These are phyloP conservation scores for Clitopilus hobsonii DNA, from an alignment of 768 basidiomycete genomes.

Conservation along the genomic window DNA sequence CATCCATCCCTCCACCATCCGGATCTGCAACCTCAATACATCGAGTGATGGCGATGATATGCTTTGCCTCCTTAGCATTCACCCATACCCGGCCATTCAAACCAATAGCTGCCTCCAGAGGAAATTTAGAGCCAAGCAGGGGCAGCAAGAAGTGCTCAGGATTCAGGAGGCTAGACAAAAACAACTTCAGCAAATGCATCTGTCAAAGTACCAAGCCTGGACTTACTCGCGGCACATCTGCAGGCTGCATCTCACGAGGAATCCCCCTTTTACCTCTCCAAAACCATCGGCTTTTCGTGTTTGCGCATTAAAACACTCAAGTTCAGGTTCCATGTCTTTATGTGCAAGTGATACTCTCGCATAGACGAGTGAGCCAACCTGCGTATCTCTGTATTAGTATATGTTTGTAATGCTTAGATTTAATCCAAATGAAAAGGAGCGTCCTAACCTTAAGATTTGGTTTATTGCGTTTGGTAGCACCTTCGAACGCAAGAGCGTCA, in stretches of 20 bases:
- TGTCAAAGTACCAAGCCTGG: background rate
- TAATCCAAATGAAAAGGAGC: background rate
- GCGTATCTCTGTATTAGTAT: background rate
- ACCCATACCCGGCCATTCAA: conserved; percentile 94
- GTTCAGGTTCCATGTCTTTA: conserved; percentile 97
- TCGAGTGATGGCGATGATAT: conserved; percentile 70
- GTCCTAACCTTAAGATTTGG: conserved; percentile 83
- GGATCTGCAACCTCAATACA: conserved; percentile 83
- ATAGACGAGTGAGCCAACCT: conserved; percentile 91
- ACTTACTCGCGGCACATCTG: conserved; percentile 83
- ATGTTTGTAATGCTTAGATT: background rate
- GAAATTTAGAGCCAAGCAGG: conserved; percentile 73
- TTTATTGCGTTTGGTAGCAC: conserved; percentile 90
- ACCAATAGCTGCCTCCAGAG: conserved; percentile 85
- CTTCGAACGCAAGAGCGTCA: conserved; percentile 92
- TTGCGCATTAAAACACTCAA: conserved; percentile 94
- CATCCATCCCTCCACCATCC: conserved; percentile 62
- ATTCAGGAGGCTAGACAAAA: conserved; percentile 59
- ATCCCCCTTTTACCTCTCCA: conserved; percentile 89
- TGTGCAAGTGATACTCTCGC: conserved; percentile 91
- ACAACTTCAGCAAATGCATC: background rate
- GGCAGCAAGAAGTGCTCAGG: conserved; percentile 81
- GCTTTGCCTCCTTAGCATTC: conserved; percentile 63
- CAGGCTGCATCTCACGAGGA: conserved; percentile 76
- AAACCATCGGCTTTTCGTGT: conserved; percentile 90